Base-by-base conservation (phyloP, 2,329 filamentous ascomycete species). In the Hymenoscyphus occultus region DNA sequence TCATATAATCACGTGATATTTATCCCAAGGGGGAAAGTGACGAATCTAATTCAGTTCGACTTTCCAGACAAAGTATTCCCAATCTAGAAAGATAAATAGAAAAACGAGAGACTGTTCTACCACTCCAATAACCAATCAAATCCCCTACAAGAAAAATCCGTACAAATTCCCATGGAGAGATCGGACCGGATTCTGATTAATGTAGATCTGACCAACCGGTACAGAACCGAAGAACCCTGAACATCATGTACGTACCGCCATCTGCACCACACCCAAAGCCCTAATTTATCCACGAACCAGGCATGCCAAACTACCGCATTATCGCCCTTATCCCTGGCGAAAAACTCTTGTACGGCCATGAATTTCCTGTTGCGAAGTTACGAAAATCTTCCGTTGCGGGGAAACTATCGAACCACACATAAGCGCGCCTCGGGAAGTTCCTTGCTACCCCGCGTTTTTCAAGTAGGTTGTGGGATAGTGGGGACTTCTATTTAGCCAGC, bases 361-460 rank as follows among this genome's bases (percentile, higher is more conserved):
- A 54, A 54, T 54, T 54, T 54, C 48, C 48, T 54, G 48, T 54
- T 54, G 22, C 48, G 48, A 19, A 22, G 48, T 54, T 54, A 54
- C 48, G 48, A 54, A 54, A 54, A 54, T 54, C 48, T 54, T 54
- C 48, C 48, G 48, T 54, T 54, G 48, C 48, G 48, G 48, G 48
- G 48, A 54, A 54, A 54, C 19, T 12, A 54, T 54, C 48, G 48
- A 54, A 28, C 48, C 48, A 54, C 19, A 54, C 48, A 54, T 54
- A 54, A 54, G 48, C 48, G 48, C 48, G 48, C 48, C 48, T 54
- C 48, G 48, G 48, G 22, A 22, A 54, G 48, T 54, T 10, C 19
- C 48, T 54, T 28, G 48, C 22, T 28, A 54, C 48, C 48, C 48
- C 48, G 48, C 48, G 48, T 28, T 54, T 5, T 10, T 54, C 9